These are phyloP conservation scores for Scutellaria baicalensis DNA, from an alignment of 257 asterid species.

Conservation along the genomic window DNA sequence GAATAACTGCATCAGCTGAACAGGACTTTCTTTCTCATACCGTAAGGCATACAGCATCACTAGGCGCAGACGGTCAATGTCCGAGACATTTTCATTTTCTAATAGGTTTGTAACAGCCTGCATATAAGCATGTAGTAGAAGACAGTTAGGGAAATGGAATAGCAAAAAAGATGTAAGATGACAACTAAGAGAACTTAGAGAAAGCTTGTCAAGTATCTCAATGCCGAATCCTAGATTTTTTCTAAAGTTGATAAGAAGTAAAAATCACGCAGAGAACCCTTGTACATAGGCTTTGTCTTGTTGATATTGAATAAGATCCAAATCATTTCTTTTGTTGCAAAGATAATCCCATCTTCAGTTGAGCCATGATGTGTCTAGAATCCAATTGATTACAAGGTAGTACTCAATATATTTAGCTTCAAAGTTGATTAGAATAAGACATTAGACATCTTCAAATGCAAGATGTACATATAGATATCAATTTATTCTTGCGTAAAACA, in stretches of 20 bases:
- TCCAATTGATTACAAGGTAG: neutral
- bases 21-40: conserved; percentile 95
- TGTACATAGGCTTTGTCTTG: neutral
- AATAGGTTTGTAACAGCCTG: conserved; percentile 93
- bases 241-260: neutral
- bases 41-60: conserved; percentile 96
- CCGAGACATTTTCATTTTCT: conserved; percentile 70
- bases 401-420: neutral
- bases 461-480: neutral
- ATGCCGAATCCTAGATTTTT: neutral
- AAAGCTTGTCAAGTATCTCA: conserved; percentile 5
- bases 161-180: neutral
- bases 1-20: conserved; percentile 96
- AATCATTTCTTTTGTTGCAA: neutral
- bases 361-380: neutral
- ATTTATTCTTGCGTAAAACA: neutral
- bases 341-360: neutral
- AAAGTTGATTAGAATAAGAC: neutral
- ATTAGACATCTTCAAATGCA: neutral
- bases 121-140: conserved; percentile 10
- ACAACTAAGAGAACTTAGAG: neutral
- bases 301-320: neutral
- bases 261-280: neutral
- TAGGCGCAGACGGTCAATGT: conserved; percentile 84
- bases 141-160: neutral